These are phyloP conservation scores for Chernovozyma aurita DNA, from an alignment of 1,139 yeast species.

Conservation along the genomic window DNA sequence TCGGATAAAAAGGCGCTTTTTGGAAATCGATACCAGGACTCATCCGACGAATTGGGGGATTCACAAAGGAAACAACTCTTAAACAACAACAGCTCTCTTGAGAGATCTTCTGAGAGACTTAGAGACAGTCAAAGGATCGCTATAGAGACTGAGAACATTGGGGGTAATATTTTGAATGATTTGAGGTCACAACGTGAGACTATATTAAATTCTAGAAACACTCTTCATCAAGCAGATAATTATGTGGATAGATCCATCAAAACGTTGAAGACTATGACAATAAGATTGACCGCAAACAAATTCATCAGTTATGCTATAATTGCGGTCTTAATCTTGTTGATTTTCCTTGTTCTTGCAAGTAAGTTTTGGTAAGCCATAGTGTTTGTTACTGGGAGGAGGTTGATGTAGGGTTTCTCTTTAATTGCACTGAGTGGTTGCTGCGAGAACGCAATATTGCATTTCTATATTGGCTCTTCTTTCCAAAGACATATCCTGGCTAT, in stretches of 20 bases:
- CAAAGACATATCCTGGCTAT: too few relatives aligned
- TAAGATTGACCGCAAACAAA: constrained; percentile 93
- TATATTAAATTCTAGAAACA: constrained; percentile 74
- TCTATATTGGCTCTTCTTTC: too few relatives aligned
- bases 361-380: constrained; percentile 58
- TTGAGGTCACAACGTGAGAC: constrained; percentile 93
- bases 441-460: too few relatives aligned
- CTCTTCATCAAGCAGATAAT: constrained; percentile 84
- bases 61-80: constrained; percentile 81
- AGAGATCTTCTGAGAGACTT: constrained; percentile 76
- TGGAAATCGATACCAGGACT: constrained; percentile 47
- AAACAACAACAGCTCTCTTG: constrained; percentile 74
- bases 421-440: too few relatives aligned
- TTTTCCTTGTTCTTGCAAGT: constrained; percentile 79
- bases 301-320: constrained; percentile 93
- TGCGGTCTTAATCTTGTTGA: constrained; percentile 77
- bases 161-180: constrained; percentile 86
- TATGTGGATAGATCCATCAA: constrained; percentile 87
- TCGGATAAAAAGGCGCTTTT: constrained; percentile 66
- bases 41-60: constrained; percentile 38
- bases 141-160: constrained; percentile 85
- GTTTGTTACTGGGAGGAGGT: too few relatives aligned
- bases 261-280: constrained; percentile 86
- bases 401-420: too few relatives aligned
- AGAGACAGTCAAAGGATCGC: constrained; percentile 89